phyloP scores from a whole-genome alignment of 768 basidiomycete genomes.

The Podaxis mareebaensis region DNA sequence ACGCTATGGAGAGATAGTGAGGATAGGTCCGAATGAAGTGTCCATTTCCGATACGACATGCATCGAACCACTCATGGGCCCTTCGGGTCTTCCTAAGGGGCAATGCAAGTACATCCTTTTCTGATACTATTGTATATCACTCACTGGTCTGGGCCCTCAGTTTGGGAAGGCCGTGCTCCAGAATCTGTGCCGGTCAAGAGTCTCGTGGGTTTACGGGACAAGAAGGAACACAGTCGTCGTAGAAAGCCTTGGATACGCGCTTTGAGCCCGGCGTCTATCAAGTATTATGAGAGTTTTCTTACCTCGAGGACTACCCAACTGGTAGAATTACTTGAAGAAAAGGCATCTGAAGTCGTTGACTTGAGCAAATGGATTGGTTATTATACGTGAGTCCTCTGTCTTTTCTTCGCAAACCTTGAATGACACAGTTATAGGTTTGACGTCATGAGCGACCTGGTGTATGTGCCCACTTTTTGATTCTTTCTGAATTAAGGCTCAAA shows the following conservation, averaged over 20 bases:
- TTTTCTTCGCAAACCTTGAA: not conserved
- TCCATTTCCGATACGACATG: slow-evolving; percentile 29
- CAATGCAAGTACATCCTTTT: slow-evolving; percentile 29
- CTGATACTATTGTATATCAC: slow-evolving; percentile 17
- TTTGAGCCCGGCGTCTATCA: not conserved
- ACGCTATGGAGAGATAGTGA: not conserved
- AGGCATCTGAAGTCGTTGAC: slow-evolving; percentile 21
- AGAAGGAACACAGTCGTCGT: slow-evolving; percentile 18
- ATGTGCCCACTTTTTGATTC: slow-evolving; percentile 15
- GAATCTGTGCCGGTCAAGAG: slow-evolving; percentile 19
- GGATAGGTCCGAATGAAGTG: slow-evolving; percentile 38
- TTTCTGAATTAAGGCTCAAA: not conserved
- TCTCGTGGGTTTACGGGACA: slow-evolving; percentile 1
- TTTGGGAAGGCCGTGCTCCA: slow-evolving; percentile 23
- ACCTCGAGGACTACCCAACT: not conserved
- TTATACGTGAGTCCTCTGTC: slow-evolving; percentile 33
- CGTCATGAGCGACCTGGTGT: slow-evolving; percentile 43
- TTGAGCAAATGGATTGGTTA: slow-evolving; percentile 35
- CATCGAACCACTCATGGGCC: slow-evolving; percentile 8
- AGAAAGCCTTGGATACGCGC: not conserved
- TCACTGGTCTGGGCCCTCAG: not conserved
- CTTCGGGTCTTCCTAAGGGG: slow-evolving; percentile 25
- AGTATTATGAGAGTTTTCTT: not conserved
- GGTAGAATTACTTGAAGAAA: not conserved
- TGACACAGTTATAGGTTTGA: slow-evolving; percentile 31